Base-by-base conservation (phyloP, 768 basidiomycete species). In the Wakefieldia striispora region DNA sequence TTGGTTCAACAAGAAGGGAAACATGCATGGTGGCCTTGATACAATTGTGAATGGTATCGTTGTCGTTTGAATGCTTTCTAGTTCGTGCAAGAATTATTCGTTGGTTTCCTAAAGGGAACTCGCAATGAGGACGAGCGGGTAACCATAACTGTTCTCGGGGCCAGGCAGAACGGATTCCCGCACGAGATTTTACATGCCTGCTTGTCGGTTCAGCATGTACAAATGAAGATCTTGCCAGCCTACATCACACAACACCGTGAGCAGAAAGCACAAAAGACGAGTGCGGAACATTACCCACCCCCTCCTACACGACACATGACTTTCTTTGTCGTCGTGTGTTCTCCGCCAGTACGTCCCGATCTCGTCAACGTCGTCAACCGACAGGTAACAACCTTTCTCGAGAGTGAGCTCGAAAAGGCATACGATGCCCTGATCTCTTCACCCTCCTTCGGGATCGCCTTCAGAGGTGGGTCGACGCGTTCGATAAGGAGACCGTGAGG, bases 251-350 rank as follows among this genome's bases (percentile, higher is more conserved):
- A 36, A 14, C 24, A 46, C 19, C 5, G 27, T 57, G 1, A 63
- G 51, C 13, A 16, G 33, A 6, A 45, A 35, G 3, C 21, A 17
- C 6, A 14, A 50, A 21, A n/a, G n/a, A 40, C 2, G 26, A 21
- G 8, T 12, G 38, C 13, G 24, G 45, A 43, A 46, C 29, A n/a
- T 37, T 6, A 74, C 82, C 62, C 56, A 84, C 89, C 89, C 68
- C 88, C 90, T 40, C 91, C 91, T 53, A 94, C 86, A 51, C 91
- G 83, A 70, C 87, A 91, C 86, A 95, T 88, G 26, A 94, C 91
- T 69, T 91, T 94, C 80, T 87, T 91, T 57, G 75, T 74, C 56
- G 71, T 77, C 40, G 70, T 72, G 43, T 53, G 47, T 56, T 69
- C 60, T 48, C 75, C 73, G 42, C 74, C 66, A 31, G 68, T 62